These are phyloP conservation scores for Sporothrix humicola DNA, from an alignment of 2,329 filamentous ascomycete species.

Conservation along the genomic window DNA sequence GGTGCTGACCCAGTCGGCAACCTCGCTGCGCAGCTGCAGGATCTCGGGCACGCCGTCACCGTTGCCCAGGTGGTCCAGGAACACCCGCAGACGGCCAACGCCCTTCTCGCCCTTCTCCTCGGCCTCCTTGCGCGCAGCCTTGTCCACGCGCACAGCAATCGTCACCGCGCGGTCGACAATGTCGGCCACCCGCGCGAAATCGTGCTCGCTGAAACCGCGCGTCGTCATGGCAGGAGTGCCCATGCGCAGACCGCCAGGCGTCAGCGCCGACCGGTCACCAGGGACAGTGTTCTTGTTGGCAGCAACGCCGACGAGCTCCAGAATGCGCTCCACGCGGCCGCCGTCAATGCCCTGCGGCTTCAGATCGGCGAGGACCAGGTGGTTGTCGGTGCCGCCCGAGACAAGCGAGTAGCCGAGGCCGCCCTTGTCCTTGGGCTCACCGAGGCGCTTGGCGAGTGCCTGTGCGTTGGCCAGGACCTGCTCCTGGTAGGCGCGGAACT, in stretches of 20 bases:
- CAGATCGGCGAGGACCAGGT: conserved; percentile 90
- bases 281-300: conserved; percentile 99
- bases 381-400: conserved; percentile 94
- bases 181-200: conserved; percentile 85
- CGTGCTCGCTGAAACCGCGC: conserved; percentile 84
- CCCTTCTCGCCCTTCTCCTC: conserved; percentile 71
- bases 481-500: conserved; percentile 92
- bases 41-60: conserved; percentile 73
- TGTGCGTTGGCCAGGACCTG: conserved; percentile 91
- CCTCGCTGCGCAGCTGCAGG: conserved; percentile 72
- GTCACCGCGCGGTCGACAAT: conserved; percentile 83
- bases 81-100: conserved; percentile 68
- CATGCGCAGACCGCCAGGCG: conserved; percentile 90
- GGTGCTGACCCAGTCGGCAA: conserved; percentile 78
- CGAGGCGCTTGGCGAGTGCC: conserved; percentile 74
- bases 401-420: conserved; percentile 87
- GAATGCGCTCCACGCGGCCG: conserved; percentile 83
- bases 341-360: conserved; percentile 89
- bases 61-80: conserved; percentile 70
- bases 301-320: conserved; percentile 94
- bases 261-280: conserved; percentile 90
- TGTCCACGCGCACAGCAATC: conserved; percentile 78
- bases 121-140: conserved; percentile 70
- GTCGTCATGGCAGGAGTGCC: conserved; percentile 98
- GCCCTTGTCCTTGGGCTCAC: conserved; percentile 72